Evolutionary conservation across 805 yeast species (phyloP), one percentile per base, ranked within the genome.

Genomic region (Yarrowia hollandica): DNA sequence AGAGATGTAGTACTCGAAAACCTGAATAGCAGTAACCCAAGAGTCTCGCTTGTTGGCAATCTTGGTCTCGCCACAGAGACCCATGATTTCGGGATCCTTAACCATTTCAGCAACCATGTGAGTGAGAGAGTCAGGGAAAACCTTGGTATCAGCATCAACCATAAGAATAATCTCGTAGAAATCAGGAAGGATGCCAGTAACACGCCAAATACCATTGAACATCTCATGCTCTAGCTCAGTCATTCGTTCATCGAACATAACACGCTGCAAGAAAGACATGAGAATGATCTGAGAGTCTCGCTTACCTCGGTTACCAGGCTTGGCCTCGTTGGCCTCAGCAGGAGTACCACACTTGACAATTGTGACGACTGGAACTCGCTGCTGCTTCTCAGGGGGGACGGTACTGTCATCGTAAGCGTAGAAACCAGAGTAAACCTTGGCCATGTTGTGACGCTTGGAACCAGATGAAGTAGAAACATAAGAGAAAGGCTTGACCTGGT

Each of bases 401-500:
- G 92, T 87, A 3, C 73, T 68, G 64, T 87, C 87, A 66, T 88
- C 84, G 69, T 91, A 94, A 65, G 85, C 85, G 75, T 94, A 94
- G 70, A 88, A 94, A 0, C 99, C 99, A 11, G 96, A 85, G 68
- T 90, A 92, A 2, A 92, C 90, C 72, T 91, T 92, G 25, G 99
- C 97, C 96, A 91, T 90, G 71, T 94, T 94, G 69, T 94, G 99
- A 70, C 99, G 85, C 74, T 90, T 94, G 4, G 88, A 67, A 65
- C 99, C 99, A 66, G 87, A 87, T 2, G 96, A 96, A 37, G 94
- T 97, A 7, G 98, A 96, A 33, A 94, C 96, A 70, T 94, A 92
- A 0, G 97, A 90, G 67, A 83, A 79, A 0, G 97, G 81, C 68
- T 81, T 73, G 5, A 90, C 97, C 14, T 88, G 84, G 16, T 89